Evolutionary conservation across 1,284 basidiomycete species (phyloP), one percentile per base, ranked within the genome.

Genomic region (Crepidotus sp.): DNA sequence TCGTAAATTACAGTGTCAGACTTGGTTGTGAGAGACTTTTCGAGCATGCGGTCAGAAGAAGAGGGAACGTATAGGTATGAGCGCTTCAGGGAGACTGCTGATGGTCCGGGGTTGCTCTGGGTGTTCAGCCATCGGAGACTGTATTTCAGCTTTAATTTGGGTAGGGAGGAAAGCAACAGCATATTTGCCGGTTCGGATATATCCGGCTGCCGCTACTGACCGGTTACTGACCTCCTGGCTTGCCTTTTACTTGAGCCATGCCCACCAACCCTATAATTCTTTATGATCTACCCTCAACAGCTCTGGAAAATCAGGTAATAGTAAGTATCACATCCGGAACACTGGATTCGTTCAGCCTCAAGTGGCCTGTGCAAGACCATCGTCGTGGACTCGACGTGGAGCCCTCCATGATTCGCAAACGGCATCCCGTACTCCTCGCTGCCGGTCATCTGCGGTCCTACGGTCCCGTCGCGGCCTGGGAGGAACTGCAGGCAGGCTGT

Each of bases 1-100:
- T 92, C 88, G 57, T 89, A 92, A n/a, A 88, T 80, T 24, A 91
- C 69, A 25, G 81, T 71, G 55, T 92, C 88, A 1, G 87, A 81
- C 1, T 63, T 59, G 8, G 70, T 70, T 7, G 57, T 61, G 29
- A 84, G 67, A 0, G 86, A 87, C 58, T 91, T 91, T 56, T 81
- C 69, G 14, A 92, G 75, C 84, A 90, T 89, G 38, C 77, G 73
- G 35, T 84, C 77, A 17, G 81, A 84, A 0, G 87, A 83, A 7
- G 80, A 71, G 10, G 88, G 88, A 1, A 92, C 77, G 57, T 83
- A 83, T 46, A 83, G 74, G 55, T 80, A 81, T 11, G 80, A 82
- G 31, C 80, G 71, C 29, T 67, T 67, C 6, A 77, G 58, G 5
- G 43, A 30, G 30, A 29, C 27, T 10, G 36, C 10, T 2, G 11